Percentiles rank a stretch among this genome's conserved stretches.
phyloP scores from a whole-genome alignment of 768 basidiomycete genomes.

The Thelephora ganbajun region DNA sequence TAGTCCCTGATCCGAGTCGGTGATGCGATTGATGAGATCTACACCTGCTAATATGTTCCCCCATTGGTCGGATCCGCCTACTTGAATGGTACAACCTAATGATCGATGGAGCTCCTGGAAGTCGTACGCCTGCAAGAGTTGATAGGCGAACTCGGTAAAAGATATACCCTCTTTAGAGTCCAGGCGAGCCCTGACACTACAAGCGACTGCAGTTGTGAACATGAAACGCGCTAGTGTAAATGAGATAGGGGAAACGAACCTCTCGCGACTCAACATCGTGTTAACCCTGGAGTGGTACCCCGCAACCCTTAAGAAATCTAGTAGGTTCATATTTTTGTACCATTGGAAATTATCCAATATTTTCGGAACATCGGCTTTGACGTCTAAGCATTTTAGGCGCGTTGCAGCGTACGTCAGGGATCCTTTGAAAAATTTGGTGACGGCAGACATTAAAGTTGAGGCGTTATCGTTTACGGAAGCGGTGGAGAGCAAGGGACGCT shows the following conservation, averaged over 20 bases:
- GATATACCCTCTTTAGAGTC: conserved; percentile 76
- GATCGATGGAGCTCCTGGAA: conserved; percentile 63
- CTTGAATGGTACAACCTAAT: conserved; percentile 66
- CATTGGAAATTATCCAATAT: conserved; percentile 65
- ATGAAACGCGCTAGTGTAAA: background rate
- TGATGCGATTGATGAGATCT: conserved; percentile 67
- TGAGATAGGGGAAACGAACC: conserved; percentile 29
- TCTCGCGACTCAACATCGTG: conserved; percentile 83
- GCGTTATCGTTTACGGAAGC: conserved; percentile 56
- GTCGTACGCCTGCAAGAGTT: conserved; percentile 93
- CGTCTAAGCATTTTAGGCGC: conserved; percentile 10
- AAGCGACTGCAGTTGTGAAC: conserved; percentile 5
- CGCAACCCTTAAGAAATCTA: conserved; percentile 74
- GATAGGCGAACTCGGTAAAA: conserved; percentile 98
- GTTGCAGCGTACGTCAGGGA: conserved; percentile 48
- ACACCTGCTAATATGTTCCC: conserved; percentile 93
- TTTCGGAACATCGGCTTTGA: conserved; percentile 15
- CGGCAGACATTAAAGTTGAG: conserved; percentile 39
- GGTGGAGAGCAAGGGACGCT: conserved; percentile 55
- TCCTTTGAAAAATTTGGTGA: conserved; percentile 59
- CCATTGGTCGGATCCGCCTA: conserved; percentile 98
- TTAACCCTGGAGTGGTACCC: conserved; percentile 76
- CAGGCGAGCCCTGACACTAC: conserved; percentile 73
- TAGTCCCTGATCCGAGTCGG: conserved; percentile 4
- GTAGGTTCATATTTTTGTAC: conserved; percentile 56